phyloP scores from a whole-genome alignment of 495 filamentous ascomycete species.

The Annulohypoxylon stygium region DNA sequence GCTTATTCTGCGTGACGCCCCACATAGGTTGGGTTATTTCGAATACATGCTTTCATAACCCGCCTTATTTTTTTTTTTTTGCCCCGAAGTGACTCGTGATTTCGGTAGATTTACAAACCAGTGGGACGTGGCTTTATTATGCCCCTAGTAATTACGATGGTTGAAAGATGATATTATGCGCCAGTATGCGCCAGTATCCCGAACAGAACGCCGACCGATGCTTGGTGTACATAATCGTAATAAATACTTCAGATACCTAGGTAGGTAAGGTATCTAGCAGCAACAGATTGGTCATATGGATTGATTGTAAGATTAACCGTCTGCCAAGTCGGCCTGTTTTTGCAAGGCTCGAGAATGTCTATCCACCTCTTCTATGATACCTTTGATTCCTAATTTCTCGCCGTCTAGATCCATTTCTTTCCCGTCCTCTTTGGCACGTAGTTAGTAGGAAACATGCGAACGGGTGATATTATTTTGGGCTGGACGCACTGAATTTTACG shows the following conservation, averaged over 20 bases:
- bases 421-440: slow-evolving; percentile 76
- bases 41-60: slow-evolving; percentile 16
- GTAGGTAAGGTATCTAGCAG: slow-evolving; percentile 18
- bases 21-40: slow-evolving; percentile 26
- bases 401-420: slow-evolving; percentile 78
- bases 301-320: slow-evolving; percentile 53
- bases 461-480: background rate
- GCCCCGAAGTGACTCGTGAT: background rate
- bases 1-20: slow-evolving; percentile 20
- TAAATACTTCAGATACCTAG: background rate
- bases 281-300: slow-evolving; percentile 26
- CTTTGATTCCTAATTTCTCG: slow-evolving; percentile 84
- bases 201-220: slow-evolving; percentile 53
- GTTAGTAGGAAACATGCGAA: slow-evolving; percentile 22
- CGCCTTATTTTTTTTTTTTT: background rate
- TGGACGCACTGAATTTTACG: slow-evolving; percentile 83
- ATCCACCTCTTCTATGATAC: slow-evolving; percentile 89
- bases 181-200: slow-evolving; percentile 38
- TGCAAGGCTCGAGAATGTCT: slow-evolving; percentile 85
- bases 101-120: slow-evolving; percentile 5
- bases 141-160: background rate
- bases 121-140: background rate
- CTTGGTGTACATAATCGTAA: slow-evolving; percentile 4
- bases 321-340: slow-evolving; percentile 83
- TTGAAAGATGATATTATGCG: slow-evolving; percentile 20